Base-by-base conservation (phyloP, 1,284 basidiomycete species). In the Stereum hirsutum region DNA sequence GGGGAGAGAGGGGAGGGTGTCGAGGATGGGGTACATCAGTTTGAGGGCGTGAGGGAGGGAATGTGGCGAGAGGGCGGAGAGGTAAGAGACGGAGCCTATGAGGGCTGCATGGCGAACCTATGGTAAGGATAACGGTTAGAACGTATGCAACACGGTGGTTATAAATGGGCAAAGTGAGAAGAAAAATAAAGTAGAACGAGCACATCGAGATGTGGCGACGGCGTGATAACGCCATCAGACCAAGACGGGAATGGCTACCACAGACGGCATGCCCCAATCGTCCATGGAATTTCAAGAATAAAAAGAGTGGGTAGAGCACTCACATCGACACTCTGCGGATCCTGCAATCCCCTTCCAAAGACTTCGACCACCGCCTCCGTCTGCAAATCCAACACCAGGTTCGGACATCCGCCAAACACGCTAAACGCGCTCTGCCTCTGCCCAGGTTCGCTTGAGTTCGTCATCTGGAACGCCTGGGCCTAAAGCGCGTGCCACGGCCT, bases 401-500 rank as follows among this genome's bases (percentile, higher is more conserved):
- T 81, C 5, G 81, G 78, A 44, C 76, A 78, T 3, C 78, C 80
- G 0, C 78, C 69, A 54, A 87, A 84, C 2, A 86, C 72, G 26
- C 75, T 59, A 55, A 73, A 86, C 2, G 78, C 77, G 50, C 66
- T 70, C 51, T 80, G 76, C 44, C 77, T 65, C n/a, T 57, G 61
- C 53, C 44, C 59, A 49, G 49, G 57, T 39, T 68, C 68, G 2
- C 62, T 51, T 28, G 54, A 59, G 39, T 77, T 72, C 0, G 74
- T 68, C 79, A 86, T 82, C 39, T 59, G 68, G 53, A 84, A 87
- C 0, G 71, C 69, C 46, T 81, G 80, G 0, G 72, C 75, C 55
- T 87, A 82, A 2, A 89, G 65, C 2, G 79, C 76, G 54, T 85
- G 84, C 83, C 86, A 89, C 2, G 84, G 84, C 14, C 82, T 59